Evolutionary conservation across 768 basidiomycete species (phyloP), one percentile per base, ranked within the genome.

Genomic region (Multifurca ochricompacta): DNA sequence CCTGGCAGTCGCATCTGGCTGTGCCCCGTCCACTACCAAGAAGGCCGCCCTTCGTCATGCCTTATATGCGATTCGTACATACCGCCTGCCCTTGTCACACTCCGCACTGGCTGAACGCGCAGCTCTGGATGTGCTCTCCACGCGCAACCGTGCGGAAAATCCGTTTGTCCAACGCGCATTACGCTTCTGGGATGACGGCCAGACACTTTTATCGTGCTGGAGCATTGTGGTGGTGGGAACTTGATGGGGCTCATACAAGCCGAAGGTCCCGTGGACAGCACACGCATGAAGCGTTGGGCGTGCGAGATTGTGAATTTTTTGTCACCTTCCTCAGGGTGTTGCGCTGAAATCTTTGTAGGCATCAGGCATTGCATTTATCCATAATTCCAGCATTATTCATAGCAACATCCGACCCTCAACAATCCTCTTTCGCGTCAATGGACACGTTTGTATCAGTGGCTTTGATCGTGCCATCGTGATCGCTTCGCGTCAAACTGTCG

Each of bases 171-270:
- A 59, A 45, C 53, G 40, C 18, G 51, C 54, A 39, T 51, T 44
- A 23, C 53, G 58, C 21, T 48, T 51, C 37, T 61, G 60, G 60
- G 60, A 61, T 16, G 58, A 61, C 39, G 58, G 49, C 11, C 50
- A 50, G 41, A 51, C 37, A 4, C 45, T 50, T 7, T 61, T 56
- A 55, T 60, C 25, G 58, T 61, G 32, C 36, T 49, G 16, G 58
- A 59, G 37, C 56, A 59, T 31, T 56, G 54, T 19, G 60, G 54
- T 1, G 58, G 53, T 3, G 60, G 60, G 16, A 53, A 48, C 23
- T 47, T 61, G 41, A 36, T 59, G 40, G 18, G n/a, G 6, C 49
- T 48, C 45, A 48, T 61, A 11, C 57, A 55, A 35, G 46, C 32
- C 4, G 58, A 59, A 18, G 59, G 59, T 6, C 46, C 50, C 16